These are phyloP conservation scores for Colletotrichum navitas DNA, from an alignment of 2,329 filamentous ascomycete genomes.

Conservation along the genomic window DNA sequence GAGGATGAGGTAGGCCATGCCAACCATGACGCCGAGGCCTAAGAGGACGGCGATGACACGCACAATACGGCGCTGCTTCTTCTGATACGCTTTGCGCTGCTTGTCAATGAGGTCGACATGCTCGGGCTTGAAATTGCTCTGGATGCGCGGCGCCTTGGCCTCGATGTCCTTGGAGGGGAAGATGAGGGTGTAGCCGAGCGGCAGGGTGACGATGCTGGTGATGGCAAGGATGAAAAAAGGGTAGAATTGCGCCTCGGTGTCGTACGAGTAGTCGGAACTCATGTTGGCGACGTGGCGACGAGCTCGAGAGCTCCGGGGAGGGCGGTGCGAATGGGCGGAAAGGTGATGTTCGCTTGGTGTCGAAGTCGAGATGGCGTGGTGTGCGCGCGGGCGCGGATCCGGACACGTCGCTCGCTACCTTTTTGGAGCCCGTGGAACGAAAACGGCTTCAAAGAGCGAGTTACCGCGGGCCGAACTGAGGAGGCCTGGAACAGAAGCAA, in stretches of 20 bases:
- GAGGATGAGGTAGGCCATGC: slow-evolving; percentile 92
- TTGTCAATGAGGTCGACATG: slow-evolving; percentile 86
- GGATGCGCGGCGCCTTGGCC: slow-evolving; percentile 84
- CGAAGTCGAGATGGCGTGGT: not conserved
- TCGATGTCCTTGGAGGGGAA: slow-evolving; percentile 82
- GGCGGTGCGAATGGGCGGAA: slow-evolving; percentile 22
- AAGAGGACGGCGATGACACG: slow-evolving; percentile 79
- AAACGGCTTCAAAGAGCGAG: slow-evolving; percentile 4
- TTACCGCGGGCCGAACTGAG: not conserved
- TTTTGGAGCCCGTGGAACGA: not conserved
- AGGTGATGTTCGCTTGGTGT: slow-evolving; percentile 10
- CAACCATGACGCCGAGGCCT: slow-evolving; percentile 87
- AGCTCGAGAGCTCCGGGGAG: slow-evolving; percentile 50
- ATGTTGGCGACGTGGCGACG: slow-evolving; percentile 66
- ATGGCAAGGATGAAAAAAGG: slow-evolving; percentile 98
- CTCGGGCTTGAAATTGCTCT: slow-evolving; percentile 83
- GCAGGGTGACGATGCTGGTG: slow-evolving; percentile 86
- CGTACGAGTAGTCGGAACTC: slow-evolving; percentile 97
- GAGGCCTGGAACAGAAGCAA: not conserved
- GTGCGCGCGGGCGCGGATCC: slow-evolving; percentile 9
- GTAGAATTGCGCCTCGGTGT: slow-evolving; percentile 98
- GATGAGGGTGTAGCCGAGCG: slow-evolving; percentile 89
- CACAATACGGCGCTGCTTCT: slow-evolving; percentile 90
- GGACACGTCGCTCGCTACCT: slow-evolving; percentile 24
- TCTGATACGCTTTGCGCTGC: slow-evolving; percentile 87